Evolutionary conservation across 805 yeast species (phyloP).

Genomic region (Myxozyma kluyveri): DNA sequence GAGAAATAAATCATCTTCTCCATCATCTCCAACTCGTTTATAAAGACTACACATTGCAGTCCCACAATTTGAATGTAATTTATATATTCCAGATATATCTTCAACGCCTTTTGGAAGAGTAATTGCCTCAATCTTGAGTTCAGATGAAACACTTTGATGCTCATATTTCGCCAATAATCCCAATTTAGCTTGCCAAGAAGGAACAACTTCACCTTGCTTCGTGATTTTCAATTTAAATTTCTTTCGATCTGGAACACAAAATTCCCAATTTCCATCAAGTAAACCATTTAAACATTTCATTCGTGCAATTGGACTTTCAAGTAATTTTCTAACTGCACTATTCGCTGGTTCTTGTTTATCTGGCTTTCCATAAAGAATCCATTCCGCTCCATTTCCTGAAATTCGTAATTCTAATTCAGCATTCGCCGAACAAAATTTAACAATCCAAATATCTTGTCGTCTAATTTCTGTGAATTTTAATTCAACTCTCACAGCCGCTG

Average conservation of each 20-base stretch:
- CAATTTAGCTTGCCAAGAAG: conserved; percentile 9
- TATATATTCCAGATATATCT: conserved; percentile 8
- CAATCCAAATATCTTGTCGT: conserved; percentile 14
- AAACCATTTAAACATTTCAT: neutral
- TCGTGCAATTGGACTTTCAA: conserved; percentile 16
- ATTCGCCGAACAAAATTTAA: conserved; percentile 3
- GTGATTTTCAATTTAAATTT: neutral
- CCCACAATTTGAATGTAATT: conserved; percentile 9
- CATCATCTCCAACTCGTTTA: neutral
- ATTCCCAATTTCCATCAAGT: conserved; percentile 7
- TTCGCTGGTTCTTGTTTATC: conserved; percentile 7
- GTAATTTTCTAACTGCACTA: conserved; percentile 5
- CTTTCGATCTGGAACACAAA: conserved; percentile 4
- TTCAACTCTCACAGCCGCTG: conserved; percentile 3
- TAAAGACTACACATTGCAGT: conserved; percentile 11
- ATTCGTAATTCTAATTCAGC: conserved; percentile 7
- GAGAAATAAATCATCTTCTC: neutral
- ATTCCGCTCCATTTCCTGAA: neutral
- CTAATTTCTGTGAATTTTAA: conserved; percentile 7
- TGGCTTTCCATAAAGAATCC: conserved; percentile 11
- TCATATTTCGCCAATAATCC: conserved; percentile 8
- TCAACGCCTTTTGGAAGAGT: neutral
- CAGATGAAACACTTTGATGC: neutral
- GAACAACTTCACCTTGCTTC: neutral
- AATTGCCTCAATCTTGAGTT: neutral